Evolutionary conservation across 257 asterid genomes (phyloP), one percentile per base, ranked within the genome.

Genomic region (Striga asiatica): DNA sequence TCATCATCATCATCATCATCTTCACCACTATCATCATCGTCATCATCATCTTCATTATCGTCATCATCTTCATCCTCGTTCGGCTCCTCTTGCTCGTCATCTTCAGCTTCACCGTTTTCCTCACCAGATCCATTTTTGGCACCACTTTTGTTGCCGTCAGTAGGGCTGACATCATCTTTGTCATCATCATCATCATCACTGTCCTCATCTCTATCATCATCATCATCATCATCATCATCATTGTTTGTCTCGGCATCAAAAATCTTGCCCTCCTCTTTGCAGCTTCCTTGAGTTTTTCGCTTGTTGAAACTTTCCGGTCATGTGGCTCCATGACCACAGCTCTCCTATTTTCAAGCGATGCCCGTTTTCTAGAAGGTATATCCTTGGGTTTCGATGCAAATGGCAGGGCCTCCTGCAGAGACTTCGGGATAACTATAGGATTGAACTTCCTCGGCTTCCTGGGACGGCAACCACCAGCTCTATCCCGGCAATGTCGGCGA

Each of bases 271-370:
- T 84, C 76, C 66, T 77, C 76, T 75, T 91, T 60, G 47, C 80
- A 11, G 48, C 74, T 13, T 84, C 88, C 76, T 73, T 80, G 17
- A 67, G 77, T n/a, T 66, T 91, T 87, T 13, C 82, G 81, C 65
- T 77, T 76, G 83, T 56, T 87, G 95, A 65, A 87, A n/a, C n/a
- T n/a, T n/a, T n/a, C n/a, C n/a, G 78, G 60, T 87, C 95, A 39
- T 51, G 70, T 70, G 95, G 86, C 60, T 87, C 97, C 95, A 78
- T 74, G 38, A 91, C 86, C 52, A 87, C 95, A 45, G 95, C 97
- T 75, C 88, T 73, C 66, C 72, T 67, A 18, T 23, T 76, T 35
- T 84, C 83, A 39, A 80, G 78, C 35, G 50, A 62, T 13, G 76
- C 69, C 17, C 59, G 69, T 45, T 35, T 80, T 9, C 80, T 73